Percentiles rank a stretch among this genome's conserved stretches.
Evolutionary conservation across 2,329 filamentous ascomycete genomes (phyloP).

Genomic region (Fusarium burgessii): DNA sequence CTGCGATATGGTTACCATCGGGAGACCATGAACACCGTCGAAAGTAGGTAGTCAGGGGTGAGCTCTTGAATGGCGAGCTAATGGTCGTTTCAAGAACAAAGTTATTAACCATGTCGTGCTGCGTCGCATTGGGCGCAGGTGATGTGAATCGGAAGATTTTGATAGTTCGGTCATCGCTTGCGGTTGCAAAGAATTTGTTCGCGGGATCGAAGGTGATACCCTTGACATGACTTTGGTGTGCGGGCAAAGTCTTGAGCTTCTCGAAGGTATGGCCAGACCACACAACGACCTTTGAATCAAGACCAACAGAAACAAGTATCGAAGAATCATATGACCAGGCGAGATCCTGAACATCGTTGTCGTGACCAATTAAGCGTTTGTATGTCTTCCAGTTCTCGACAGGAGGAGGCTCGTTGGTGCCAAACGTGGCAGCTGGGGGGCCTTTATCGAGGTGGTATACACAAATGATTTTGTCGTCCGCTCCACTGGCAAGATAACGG

Average conservation of each 20-base stretch:
- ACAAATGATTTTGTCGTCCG: conserved; percentile 98
- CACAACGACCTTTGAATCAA: conserved; percentile 97
- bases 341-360: conserved; percentile 98
- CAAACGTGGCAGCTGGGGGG: conserved; percentile 83
- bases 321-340: conserved; percentile 98
- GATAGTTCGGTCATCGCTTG: conserved; percentile 95
- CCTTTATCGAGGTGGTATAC: conserved; percentile 92
- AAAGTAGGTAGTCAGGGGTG: conserved; percentile 96
- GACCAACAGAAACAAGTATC: conserved; percentile 91
- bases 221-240: conserved; percentile 98
- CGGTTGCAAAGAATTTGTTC: conserved; percentile 99
- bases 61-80: conserved; percentile 85
- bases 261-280: conserved; percentile 99
- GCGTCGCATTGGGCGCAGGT: conserved; percentile 88
- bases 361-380: conserved; percentile 92
- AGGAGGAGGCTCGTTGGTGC: conserved; percentile 89
- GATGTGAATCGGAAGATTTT: conserved; percentile 97
- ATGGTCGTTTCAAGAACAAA: conserved; percentile 96
- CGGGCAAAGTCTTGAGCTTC: conserved; percentile 92
- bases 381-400: conserved; percentile 99
- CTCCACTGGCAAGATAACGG: conserved; percentile 94
- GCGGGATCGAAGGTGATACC: conserved; percentile 98
- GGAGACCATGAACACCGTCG: conserved; percentile 97
- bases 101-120: conserved; percentile 96
- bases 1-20: conserved; percentile 95